These are phyloP conservation scores for Starmerella powellii DNA, from an alignment of 805 yeast genomes.

Conservation along the genomic window DNA sequence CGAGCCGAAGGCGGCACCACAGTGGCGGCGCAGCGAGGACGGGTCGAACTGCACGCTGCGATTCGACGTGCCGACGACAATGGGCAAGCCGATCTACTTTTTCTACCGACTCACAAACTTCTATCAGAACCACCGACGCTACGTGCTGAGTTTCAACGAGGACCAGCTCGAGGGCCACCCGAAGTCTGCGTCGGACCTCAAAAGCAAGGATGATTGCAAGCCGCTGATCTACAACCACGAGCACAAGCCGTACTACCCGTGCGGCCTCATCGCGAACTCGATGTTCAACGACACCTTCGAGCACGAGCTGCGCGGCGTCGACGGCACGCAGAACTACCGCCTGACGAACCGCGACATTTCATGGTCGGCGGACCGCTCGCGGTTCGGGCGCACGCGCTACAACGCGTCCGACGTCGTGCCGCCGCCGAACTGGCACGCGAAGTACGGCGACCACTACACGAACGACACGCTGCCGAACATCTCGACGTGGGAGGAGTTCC, in stretches of 20 bases:
- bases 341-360: slow-evolving; percentile 56
- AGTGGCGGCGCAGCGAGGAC: slow-evolving; percentile 47
- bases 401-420: slow-evolving; percentile 64
- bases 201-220: slow-evolving; percentile 42
- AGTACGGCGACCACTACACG: slow-evolving; percentile 82
- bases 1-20: slow-evolving; percentile 36
- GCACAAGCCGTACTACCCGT: slow-evolving; percentile 73
- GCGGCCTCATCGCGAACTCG: slow-evolving; percentile 91
- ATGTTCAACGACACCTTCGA: slow-evolving; percentile 77
- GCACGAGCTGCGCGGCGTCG: slow-evolving; percentile 32
- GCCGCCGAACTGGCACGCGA: slow-evolving; percentile 80
- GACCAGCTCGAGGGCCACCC: slow-evolving; percentile 71
- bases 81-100: slow-evolving; percentile 58
- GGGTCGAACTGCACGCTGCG: slow-evolving; percentile 49
- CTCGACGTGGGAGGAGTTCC: slow-evolving; percentile 67
- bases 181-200: slow-evolving; percentile 40
- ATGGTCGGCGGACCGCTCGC: slow-evolving; percentile 66
- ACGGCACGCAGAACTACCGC: slow-evolving; percentile 30
- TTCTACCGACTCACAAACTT: slow-evolving; percentile 84
- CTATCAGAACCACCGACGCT: slow-evolving; percentile 88
- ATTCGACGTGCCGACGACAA: slow-evolving; percentile 59
- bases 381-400: slow-evolving; percentile 64
- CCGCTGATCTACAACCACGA: slow-evolving; percentile 37
- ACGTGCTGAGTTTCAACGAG: slow-evolving; percentile 73
- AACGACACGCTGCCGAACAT: slow-evolving; percentile 66